Conservation (phyloP, 140 eudicot species). For the Bidens hawaiensis region DNA sequence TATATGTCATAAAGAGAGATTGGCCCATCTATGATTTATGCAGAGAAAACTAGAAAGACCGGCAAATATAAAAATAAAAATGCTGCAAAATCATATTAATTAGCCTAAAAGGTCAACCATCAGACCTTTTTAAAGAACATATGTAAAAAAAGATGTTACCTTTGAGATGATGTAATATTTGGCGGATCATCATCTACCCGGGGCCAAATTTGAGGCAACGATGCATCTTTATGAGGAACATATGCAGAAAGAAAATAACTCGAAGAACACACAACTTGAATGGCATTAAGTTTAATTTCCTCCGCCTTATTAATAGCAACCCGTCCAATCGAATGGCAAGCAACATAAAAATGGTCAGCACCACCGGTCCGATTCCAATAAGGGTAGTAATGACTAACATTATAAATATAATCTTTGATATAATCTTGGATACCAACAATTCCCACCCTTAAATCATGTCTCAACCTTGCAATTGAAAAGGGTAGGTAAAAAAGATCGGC, state of each 20-base stretch:
- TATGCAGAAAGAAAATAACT: conserved; percentile 60
- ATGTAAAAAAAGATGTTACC: conserved; percentile 35
- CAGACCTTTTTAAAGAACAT: background rate
- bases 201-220: conserved; percentile 95
- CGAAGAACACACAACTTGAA: conserved; percentile 92
- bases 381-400: conserved; percentile 66
- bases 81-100: background rate
- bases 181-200: conserved; percentile 47
- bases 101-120: background rate
- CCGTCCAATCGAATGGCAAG: conserved; percentile 87
- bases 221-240: conserved; percentile 84
- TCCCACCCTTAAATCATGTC: conserved; percentile 79
- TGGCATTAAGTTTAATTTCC: conserved; percentile 62
- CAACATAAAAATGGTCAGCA: conserved; percentile 87
- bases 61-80: background rate
- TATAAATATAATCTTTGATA: conserved; percentile 50
- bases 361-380: conserved; percentile 89
- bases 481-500: conserved; percentile 86
- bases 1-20: background rate
- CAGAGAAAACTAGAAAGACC: background rate
- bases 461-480: conserved; percentile 77
- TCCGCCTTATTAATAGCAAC: conserved; percentile 64
- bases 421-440: conserved; percentile 63
- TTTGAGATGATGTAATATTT: conserved; percentile 31
- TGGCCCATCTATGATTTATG: background rate